Percentiles rank a stretch among this genome's conserved stretches.
phyloP scores from a whole-genome alignment of 129 eudicot species.

The Flaveria bidentis region DNA sequence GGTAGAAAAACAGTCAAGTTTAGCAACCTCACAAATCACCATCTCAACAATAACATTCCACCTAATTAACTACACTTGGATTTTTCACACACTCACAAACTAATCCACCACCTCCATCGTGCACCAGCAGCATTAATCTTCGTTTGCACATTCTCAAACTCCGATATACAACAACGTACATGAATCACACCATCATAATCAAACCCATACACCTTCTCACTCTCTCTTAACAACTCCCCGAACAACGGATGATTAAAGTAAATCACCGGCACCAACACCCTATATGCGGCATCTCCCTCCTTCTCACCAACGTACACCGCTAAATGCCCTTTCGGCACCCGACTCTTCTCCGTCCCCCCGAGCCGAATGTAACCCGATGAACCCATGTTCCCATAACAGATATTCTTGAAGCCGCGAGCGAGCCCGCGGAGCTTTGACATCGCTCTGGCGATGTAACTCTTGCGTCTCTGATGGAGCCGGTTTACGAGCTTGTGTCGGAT shows the following conservation, averaged over 20 bases:
- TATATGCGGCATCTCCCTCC: conserved; percentile 46
- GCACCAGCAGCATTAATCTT: conserved; percentile 54
- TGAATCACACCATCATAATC: conserved; percentile 75
- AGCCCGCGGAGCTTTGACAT: conserved; percentile 46
- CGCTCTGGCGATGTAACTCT: conserved; percentile 23
- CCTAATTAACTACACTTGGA: neutral
- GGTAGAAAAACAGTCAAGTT: conserved; percentile 17
- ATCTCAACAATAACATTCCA: conserved; percentile 5
- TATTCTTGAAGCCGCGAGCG: conserved; percentile 36
- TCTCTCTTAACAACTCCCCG: conserved; percentile 59
- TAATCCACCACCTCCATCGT: conserved; percentile 40
- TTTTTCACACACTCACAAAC: conserved; percentile 10
- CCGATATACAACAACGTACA: conserved; percentile 71
- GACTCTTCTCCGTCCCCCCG: conserved; percentile 35
- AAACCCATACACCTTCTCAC: conserved; percentile 73
- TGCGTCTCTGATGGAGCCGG: conserved; percentile 24
- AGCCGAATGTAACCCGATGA: conserved; percentile 44
- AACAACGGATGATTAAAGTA: conserved; percentile 76
- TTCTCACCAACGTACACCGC: conserved; percentile 76
- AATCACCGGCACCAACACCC: conserved; percentile 73
- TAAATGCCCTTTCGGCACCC: conserved; percentile 73
- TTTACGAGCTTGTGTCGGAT: neutral
- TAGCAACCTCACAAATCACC: conserved; percentile 25
- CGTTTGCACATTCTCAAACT: conserved; percentile 59
- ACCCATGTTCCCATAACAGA: conserved; percentile 27